Evolutionary conservation across 2,329 filamentous ascomycete species (phyloP).

Genomic region (Tympanopsis confertula): DNA sequence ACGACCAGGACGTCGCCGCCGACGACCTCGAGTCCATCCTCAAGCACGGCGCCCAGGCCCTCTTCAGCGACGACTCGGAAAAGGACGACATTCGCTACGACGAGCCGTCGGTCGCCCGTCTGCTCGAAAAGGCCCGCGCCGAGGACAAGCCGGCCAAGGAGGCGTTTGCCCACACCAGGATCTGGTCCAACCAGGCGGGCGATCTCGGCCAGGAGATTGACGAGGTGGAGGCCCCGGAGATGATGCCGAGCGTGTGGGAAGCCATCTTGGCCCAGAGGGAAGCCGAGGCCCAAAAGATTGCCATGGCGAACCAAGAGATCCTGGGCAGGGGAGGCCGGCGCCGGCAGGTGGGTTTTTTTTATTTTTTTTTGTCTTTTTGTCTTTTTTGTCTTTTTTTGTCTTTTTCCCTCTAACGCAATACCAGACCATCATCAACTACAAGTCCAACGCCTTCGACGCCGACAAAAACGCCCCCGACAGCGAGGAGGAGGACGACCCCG

Average conservation of each 20-base stretch:
- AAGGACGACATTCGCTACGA: conserved; percentile 74
- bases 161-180: conserved; percentile 78
- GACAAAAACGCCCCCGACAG: background rate
- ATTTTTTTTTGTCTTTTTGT: conserved; percentile 9
- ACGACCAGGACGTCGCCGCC: conserved; percentile 66
- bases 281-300: conserved; percentile 62
- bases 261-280: conserved; percentile 77
- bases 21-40: conserved; percentile 80
- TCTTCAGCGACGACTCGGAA: conserved; percentile 67
- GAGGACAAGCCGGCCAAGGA: conserved; percentile 59
- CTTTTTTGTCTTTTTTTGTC: conserved; percentile 9
- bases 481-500: conserved; percentile 15
- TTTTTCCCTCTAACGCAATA: conserved; percentile 10
- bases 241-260: conserved; percentile 72
- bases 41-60: conserved; percentile 71
- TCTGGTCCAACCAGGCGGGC: conserved; percentile 78
- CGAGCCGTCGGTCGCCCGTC: conserved; percentile 67
- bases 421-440: too few species aligned
- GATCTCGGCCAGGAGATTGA: conserved; percentile 46
- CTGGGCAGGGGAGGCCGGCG: conserved; percentile 77
- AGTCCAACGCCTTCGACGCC: background rate
- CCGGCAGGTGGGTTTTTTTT: conserved; percentile 35
- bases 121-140: conserved; percentile 75
- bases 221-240: conserved; percentile 36
- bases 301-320: conserved; percentile 56